phyloP scores from a whole-genome alignment of 2,329 filamentous ascomycete species.

The Colletotrichum costaricense region DNA sequence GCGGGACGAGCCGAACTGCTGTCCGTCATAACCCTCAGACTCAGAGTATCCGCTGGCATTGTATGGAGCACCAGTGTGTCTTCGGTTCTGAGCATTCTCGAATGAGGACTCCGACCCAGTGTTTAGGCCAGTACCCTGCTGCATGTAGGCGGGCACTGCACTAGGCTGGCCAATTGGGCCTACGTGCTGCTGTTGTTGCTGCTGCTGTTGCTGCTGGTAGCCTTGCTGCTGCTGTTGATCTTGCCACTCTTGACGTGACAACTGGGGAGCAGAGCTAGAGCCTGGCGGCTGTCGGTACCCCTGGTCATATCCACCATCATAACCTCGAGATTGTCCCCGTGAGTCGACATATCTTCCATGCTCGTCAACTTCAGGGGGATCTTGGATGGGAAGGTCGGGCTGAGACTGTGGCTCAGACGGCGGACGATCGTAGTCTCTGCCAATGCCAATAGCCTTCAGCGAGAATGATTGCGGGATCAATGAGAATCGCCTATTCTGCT shows the following conservation, averaged over 20 bases:
- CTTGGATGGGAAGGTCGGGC: conserved; percentile 64
- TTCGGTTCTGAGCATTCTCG: conserved; percentile 49
- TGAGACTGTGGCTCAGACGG: conserved; percentile 60
- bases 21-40: conserved; percentile 55
- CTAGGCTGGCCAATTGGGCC: conserved; percentile 48
- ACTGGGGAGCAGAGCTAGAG: conserved; percentile 40
- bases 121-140: conserved; percentile 58
- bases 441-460: conserved; percentile 71
- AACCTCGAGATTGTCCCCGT: conserved; percentile 32
- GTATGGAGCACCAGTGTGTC: conserved; percentile 54
- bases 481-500: conserved; percentile 74
- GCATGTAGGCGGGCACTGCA: conserved; percentile 59
- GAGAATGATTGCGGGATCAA: conserved; percentile 74
- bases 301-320: conserved; percentile 33
- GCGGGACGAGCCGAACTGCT: conserved; percentile 47
- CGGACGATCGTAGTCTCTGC: conserved; percentile 63
- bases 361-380: conserved; percentile 52
- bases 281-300: conserved; percentile 30
- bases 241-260: conserved; percentile 44
- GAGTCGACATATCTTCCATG: conserved; percentile 49
- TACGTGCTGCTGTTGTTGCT: conserved; percentile 56
- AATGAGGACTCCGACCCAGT: conserved; percentile 66
- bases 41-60: conserved; percentile 53
- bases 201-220: conserved; percentile 43
- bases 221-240: conserved; percentile 47